Percentiles rank a stretch among this genome's conserved stretches.
Evolutionary conservation across 2,329 filamentous ascomycete species (phyloP).

Genomic region (Diaporthe australafricana): DNA sequence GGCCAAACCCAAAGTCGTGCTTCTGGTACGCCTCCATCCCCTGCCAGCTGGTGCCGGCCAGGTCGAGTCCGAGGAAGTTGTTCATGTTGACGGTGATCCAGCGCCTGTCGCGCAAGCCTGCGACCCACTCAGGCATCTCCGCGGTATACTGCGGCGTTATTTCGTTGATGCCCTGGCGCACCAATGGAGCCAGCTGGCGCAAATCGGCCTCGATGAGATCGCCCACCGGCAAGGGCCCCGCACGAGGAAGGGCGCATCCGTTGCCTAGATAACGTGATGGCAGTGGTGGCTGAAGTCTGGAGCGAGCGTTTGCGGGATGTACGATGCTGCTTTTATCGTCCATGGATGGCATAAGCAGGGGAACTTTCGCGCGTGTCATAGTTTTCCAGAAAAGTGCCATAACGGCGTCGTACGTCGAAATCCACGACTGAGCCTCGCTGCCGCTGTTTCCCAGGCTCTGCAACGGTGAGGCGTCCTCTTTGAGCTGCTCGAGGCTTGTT

Average conservation of each 20-base stretch:
- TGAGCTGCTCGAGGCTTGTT: conserved; percentile 38
- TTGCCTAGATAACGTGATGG: conserved; percentile 42
- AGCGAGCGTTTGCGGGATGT: conserved; percentile 42
- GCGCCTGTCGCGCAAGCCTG: conserved; percentile 40
- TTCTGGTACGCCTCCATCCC: conserved; percentile 41
- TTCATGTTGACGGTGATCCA: conserved; percentile 40
- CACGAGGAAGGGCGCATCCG: conserved; percentile 38
- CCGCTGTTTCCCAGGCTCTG: background rate
- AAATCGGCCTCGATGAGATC: conserved; percentile 36
- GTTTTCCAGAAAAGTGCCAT: conserved; percentile 42
- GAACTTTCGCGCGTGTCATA: conserved; percentile 40
- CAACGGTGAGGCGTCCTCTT: conserved; percentile 31
- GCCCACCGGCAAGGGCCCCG: conserved; percentile 35
- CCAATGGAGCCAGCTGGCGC: conserved; percentile 37
- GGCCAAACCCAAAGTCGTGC: conserved; percentile 47
- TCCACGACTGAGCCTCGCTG: conserved; percentile 33
- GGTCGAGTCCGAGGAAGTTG: conserved; percentile 43
- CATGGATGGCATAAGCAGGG: conserved; percentile 39
- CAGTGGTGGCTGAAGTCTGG: conserved; percentile 41
- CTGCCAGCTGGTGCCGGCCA: conserved; percentile 43
- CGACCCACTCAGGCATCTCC: conserved; percentile 42
- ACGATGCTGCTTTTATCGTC: conserved; percentile 33
- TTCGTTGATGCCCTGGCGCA: conserved; percentile 41
- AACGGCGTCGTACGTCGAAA: conserved; percentile 44
- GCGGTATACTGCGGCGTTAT: conserved; percentile 40